Evolutionary conservation across 148 eudicot genomes (phyloP), one percentile per base, ranked within the genome.

Genomic region (Amaranthus hypochondriacus): DNA sequence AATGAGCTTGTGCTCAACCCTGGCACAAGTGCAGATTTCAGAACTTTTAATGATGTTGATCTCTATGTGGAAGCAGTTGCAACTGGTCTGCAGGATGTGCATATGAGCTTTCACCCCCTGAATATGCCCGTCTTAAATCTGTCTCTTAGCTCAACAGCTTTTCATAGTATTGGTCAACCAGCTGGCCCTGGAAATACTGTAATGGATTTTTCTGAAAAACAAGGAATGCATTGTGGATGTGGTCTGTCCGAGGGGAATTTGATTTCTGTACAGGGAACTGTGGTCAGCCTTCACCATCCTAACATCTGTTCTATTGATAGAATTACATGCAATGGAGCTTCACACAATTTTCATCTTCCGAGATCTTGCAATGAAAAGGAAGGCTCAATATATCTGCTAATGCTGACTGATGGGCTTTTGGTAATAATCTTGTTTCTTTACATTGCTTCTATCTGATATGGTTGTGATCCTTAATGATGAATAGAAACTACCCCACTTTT

Each of bases 161-260:
- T 76, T 57, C 56, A 53, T 14, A 64, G 73, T 62, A 73, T 68
- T 64, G 60, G 71, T 67, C 60, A 74, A 74, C 48, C 71, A 68
- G 69, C 51, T 69, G 72, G 68, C 73, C 49, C 67, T 28, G 13
- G 56, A 62, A 71, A 60, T 49, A 78, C 65, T 76, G 73, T 60
- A 54, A 13, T 51, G 51, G 71, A 64, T 62, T 72, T 67, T 49
- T 54, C 77, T 48, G 82, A 75, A 21, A 77, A 66, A 79, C 75
- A 74, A 49, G 85, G 56, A 59, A 48, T 73, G 60, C 74, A 12
- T 49, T 81, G 67, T 72, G 76, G 77, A 66, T 70, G 56, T 70
- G 64, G 66, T 62, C 77, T 92, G 77, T 90, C 90, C 14, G 86
- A 78, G 63, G 98, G 97, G 61, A 82, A 82, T 73, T 84, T 95